phyloP scores from a whole-genome alignment of 176 grass and related monocot species.

The Zea luxurians region DNA sequence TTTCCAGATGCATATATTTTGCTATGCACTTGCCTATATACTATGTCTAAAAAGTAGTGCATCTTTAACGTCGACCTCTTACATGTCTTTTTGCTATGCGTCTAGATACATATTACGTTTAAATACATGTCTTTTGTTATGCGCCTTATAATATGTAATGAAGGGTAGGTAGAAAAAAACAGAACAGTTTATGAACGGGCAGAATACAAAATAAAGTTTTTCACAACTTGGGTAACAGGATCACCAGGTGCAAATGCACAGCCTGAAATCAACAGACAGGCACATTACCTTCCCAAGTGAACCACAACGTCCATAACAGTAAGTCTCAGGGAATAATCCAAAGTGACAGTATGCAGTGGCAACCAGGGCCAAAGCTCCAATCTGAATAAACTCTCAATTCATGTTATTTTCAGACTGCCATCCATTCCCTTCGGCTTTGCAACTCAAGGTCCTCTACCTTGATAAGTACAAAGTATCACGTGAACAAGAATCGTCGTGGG shows the following conservation, averaged over 20 bases:
- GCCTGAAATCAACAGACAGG: background rate
- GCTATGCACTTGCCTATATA: too few species aligned
- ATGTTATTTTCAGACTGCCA: slow-evolving; percentile 27
- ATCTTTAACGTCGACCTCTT: too few species aligned
- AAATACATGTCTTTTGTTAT: too few species aligned
- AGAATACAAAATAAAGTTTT: too few species aligned
- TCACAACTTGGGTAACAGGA: too few species aligned
- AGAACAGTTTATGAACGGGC: too few species aligned
- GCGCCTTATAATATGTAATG: too few species aligned
- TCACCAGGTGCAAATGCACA: background rate
- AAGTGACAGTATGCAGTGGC: background rate
- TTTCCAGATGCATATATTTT: too few species aligned
- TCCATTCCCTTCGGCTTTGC: slow-evolving; percentile 1
- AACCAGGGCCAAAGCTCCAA: background rate
- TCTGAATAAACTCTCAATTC: background rate
- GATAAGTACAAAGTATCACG: slow-evolving; percentile 21
- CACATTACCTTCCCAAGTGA: background rate
- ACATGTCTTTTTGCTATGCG: too few species aligned
- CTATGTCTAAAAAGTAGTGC: too few species aligned
- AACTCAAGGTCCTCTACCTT: slow-evolving; percentile 37
- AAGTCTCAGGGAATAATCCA: background rate
- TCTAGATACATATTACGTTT: too few species aligned
- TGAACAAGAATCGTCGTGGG: background rate
- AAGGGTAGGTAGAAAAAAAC: too few species aligned
- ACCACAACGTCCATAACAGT: background rate